phyloP scores from a whole-genome alignment of 257 asterid species.

The Nicotiana benthamiana region DNA sequence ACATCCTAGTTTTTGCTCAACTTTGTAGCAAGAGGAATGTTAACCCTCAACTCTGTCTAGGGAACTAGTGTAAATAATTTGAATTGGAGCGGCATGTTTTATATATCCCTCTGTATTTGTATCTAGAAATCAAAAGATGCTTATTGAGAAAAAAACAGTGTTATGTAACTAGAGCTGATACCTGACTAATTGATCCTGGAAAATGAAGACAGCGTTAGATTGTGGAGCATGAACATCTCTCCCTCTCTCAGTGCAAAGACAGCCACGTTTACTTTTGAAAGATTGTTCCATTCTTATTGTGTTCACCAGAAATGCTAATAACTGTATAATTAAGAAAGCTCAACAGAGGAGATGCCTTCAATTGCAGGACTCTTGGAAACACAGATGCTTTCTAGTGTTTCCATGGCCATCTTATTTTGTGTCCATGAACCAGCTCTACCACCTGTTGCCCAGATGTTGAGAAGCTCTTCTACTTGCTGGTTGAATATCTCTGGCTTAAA shows the following conservation, averaged over 20 bases:
- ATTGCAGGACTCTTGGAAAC: conserved; percentile 22
- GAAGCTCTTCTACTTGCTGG: conserved; percentile 2
- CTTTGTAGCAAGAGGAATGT: conserved; percentile 8
- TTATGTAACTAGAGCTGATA: not conserved
- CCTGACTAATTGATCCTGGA: not conserved
- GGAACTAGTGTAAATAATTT: conserved; percentile 14
- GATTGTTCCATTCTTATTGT: not conserved
- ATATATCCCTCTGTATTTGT: not conserved
- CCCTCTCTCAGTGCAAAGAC: not conserved
- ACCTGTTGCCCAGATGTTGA: conserved; percentile 28
- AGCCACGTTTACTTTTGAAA: not conserved
- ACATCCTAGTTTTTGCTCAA: conserved; percentile 16
- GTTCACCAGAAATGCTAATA: not conserved
- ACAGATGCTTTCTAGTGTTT: conserved; percentile 23
- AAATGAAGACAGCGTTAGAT: not conserved
- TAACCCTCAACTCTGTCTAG: not conserved
- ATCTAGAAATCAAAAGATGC: not conserved
- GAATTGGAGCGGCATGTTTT: not conserved
- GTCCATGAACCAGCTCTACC: conserved; percentile 9
- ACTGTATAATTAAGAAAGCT: conserved; percentile 25
- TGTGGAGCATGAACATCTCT: not conserved
- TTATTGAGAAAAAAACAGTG: not conserved
- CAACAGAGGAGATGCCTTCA: conserved; percentile 18
- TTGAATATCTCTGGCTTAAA: conserved; percentile 55
- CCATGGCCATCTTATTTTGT: conserved; percentile 6